Evolutionary conservation across 768 basidiomycete species (phyloP), one percentile per base, ranked within the genome.

Genomic region (Grammothele lineata): DNA sequence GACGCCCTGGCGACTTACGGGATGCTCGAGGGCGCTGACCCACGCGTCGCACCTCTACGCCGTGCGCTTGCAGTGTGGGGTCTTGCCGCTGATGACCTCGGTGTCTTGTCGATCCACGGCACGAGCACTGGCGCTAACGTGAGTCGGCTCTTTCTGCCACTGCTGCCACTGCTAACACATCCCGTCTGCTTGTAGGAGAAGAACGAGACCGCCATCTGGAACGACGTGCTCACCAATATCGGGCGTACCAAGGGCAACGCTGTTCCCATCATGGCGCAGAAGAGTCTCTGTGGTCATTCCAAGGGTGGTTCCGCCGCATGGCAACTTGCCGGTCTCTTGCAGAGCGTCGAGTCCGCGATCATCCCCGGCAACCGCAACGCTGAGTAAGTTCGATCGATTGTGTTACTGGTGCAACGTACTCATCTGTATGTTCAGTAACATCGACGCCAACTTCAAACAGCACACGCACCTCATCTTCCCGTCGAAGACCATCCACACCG

Each of bases 251-350:
- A 84, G 32, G 95, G 96, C 44, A 98, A 98, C 65, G 93, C 94
- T n/a, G 85, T 95, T 38, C 96, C 96, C 4, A 83, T 96, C 60
- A 87, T 98, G 66, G 92, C 96, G 2, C 96, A 98, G 68, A 99
- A 99, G 78, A 92, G 87, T 65, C 76, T 99, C 40, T 86, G 95
- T 24, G 96, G 96, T 51, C 95, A 99, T 64, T 85, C 95, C 10
- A 99, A 99, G 76, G 96, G 96, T 66, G 96, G 95, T 51, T 91
- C 96, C n/a, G 95, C 95, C 45, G 89, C 93, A 2, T 97, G 93
- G 95, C 91, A 93, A 70, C 81, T 96, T 77, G 85, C 83, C 58
- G 96, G 96, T 56, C 75, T 98, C 45, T 68, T 92, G 45, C 93
- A 99, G 65, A 82, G 83, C 10, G 76, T 99, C 51, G 76, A 73